phyloP scores from a whole-genome alignment of 176 grass and related monocot species.

The Lolium perenne region DNA sequence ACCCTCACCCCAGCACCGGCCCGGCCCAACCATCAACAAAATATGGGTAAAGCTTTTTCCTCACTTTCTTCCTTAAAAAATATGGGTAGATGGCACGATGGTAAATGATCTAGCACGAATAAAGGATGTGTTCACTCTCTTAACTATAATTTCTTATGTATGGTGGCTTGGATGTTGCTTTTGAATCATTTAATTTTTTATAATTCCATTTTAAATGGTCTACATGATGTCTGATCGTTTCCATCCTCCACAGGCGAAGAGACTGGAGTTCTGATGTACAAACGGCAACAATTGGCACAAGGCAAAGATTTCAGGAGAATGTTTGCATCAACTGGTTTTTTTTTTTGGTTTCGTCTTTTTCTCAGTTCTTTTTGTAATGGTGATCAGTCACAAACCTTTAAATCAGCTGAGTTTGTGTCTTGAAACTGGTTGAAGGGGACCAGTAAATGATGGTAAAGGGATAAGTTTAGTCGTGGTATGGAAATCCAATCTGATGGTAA shows the following conservation, averaged over 20 bases:
- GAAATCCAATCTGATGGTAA: not conserved
- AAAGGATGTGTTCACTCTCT: not conserved
- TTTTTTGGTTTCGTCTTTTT: not conserved
- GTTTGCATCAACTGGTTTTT: not conserved
- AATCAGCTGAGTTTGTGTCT: not conserved
- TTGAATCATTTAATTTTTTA: not conserved
- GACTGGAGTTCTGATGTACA: slow-evolving; percentile 2
- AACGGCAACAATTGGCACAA: slow-evolving; percentile 19
- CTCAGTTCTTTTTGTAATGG: not conserved
- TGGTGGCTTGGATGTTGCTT: not conserved
- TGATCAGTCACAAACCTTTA: no score
- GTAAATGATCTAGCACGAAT: not conserved
- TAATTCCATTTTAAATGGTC: not conserved
- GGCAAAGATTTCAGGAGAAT: slow-evolving; percentile 19
- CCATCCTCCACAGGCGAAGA: not conserved
- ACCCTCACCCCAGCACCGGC: no score
- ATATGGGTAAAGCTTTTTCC: not conserved
- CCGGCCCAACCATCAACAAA: not conserved
- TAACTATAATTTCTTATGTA: not conserved
- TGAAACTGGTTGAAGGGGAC: slow-evolving; percentile 2
- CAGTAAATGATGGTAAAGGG: not conserved
- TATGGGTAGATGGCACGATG: not conserved
- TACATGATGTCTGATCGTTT: not conserved
- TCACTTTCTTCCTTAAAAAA: not conserved
- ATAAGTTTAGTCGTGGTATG: not conserved